These are phyloP conservation scores for Auriscalpium vulgare DNA, from an alignment of 768 basidiomycete species.

Conservation along the genomic window DNA sequence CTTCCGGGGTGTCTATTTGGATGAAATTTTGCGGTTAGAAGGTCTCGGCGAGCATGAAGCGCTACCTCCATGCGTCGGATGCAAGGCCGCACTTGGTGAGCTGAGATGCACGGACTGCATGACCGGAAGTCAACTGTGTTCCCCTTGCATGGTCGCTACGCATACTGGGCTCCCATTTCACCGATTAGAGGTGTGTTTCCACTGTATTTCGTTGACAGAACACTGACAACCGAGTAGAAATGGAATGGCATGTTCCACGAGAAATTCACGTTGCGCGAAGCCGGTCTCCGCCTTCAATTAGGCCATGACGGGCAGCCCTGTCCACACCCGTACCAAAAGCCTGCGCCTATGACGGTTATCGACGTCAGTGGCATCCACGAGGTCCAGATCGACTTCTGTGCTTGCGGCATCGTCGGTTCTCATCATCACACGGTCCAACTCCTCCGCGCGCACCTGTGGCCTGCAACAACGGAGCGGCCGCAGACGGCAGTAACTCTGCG, in stretches of 20 bases:
- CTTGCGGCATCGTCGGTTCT: background rate
- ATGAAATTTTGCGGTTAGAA: too few relatives aligned
- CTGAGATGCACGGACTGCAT: too few relatives aligned
- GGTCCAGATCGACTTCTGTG: background rate
- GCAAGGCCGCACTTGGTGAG: too few relatives aligned
- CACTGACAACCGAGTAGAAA: background rate
- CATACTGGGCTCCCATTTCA: too few relatives aligned
- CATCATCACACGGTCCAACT: background rate
- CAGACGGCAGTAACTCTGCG: slow-evolving; percentile 11
- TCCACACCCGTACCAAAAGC: background rate
- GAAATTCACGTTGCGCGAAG: background rate
- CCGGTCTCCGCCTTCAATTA: background rate
- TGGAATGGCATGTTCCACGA: background rate
- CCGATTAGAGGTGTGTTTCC: too few relatives aligned
- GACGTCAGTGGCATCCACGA: background rate
- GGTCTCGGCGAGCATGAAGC: too few relatives aligned
- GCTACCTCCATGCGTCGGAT: too few relatives aligned
- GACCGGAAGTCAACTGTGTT: too few relatives aligned
- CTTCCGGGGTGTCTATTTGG: too few relatives aligned
- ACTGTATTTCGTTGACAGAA: background rate
- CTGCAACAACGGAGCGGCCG: slow-evolving; percentile 7
- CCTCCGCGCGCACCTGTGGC: slow-evolving; percentile 8
- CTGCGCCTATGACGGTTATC: background rate
- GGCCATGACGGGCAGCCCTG: background rate
- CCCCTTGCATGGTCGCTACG: too few relatives aligned